A percentile compares a stretch with the other conserved stretches of the same genome.
Conservation (phyloP, 306 rosid species). For the Prunus mume region DNA sequence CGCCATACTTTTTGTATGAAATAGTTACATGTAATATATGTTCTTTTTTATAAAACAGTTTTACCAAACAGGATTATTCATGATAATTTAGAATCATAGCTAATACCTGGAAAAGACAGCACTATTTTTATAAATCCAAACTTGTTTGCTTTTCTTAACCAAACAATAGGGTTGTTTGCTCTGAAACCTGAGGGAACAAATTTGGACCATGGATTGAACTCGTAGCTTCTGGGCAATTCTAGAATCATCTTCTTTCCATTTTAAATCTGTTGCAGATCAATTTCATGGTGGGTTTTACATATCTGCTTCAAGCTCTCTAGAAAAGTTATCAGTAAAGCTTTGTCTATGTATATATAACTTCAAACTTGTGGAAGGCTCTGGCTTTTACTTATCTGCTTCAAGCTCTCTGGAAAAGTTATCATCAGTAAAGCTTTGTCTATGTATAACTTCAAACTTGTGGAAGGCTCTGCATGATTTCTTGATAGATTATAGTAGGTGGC, state of each 20-base stretch:
- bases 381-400: background rate
- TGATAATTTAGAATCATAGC: background rate
- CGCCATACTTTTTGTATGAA: background rate
- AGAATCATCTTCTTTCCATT: background rate
- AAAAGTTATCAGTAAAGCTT: too few relatives aligned
- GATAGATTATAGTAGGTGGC: background rate
- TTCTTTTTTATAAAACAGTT: background rate
- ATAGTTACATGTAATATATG: background rate
- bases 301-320: background rate
- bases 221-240: slow-evolving; percentile 13
- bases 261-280: background rate
- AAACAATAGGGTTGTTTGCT: slow-evolving; percentile 30
- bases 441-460: too few relatives aligned
- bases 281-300: background rate
- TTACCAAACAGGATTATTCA: background rate
- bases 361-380: too few relatives aligned
- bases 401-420: background rate
- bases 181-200: background rate
- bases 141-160: slow-evolving; percentile 44
- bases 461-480: too few relatives aligned
- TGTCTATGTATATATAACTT: too few relatives aligned
- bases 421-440: too few relatives aligned
- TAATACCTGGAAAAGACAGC: background rate
- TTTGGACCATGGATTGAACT: slow-evolving; percentile 10
- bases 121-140: background rate